phyloP scores from a whole-genome alignment of 164 flowering plant species.

The Cinnamomum micranthum region DNA sequence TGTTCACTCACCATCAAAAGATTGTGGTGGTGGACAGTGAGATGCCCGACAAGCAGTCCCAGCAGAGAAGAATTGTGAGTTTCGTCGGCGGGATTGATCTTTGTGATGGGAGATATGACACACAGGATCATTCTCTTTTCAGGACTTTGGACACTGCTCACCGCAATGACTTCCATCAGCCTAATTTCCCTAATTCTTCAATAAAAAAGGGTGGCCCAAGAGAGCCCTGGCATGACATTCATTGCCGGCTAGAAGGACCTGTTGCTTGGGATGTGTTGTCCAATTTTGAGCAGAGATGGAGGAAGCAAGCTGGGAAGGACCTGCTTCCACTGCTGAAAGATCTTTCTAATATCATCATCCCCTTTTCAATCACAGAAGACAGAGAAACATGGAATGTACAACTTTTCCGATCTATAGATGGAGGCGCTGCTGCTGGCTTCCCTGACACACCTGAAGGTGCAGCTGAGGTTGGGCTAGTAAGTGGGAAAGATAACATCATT shows the following conservation, averaged over 20 bases:
- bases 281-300: conserved; percentile 81
- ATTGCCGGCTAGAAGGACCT: conserved; percentile 61
- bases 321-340: conserved; percentile 36
- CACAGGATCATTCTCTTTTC: conserved; percentile 58
- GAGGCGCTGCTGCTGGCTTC: conserved; percentile 69
- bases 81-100: conserved; percentile 74
- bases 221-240: conserved; percentile 86
- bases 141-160: conserved; percentile 51
- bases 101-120: conserved; percentile 70
- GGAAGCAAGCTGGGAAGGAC: conserved; percentile 54
- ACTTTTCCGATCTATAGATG: conserved; percentile 68
- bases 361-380: conserved; percentile 49
- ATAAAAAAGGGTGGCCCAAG: conserved; percentile 69
- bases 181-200: conserved; percentile 45
- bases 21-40: conserved; percentile 53
- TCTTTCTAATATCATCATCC: conserved; percentile 35
- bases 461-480: conserved; percentile 49
- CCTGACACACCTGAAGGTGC: conserved; percentile 60
- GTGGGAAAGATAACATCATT: conserved; percentile 57
- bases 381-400: conserved; percentile 71
- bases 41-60: conserved; percentile 25
- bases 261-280: conserved; percentile 74
- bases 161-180: conserved; percentile 68
- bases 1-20: conserved; percentile 88
- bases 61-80: conserved; percentile 57